A percentile compares a stretch with the other conserved stretches of the same genome.
Conservation (phyloP, 129 eudicot genomes). For the Flaveria ramosissima region DNA sequence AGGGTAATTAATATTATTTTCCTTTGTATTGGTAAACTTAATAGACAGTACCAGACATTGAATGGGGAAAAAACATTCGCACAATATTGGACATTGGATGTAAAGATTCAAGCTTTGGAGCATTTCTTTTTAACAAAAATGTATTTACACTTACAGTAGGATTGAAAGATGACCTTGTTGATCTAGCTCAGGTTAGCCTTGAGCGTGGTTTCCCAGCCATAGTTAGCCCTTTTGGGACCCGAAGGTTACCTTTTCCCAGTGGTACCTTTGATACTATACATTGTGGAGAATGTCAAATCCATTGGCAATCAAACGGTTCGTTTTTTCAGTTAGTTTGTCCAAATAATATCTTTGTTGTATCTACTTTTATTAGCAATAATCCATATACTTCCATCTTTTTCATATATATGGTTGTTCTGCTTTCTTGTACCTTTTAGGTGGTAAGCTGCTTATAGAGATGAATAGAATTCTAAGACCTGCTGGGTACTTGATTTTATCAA, state of each 20-base stretch:
- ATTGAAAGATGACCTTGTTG: constrained; percentile 85
- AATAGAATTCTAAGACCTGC: constrained; percentile 91
- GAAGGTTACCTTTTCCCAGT: constrained; percentile 92
- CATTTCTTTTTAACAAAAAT: constrained; percentile 65
- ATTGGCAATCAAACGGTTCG: constrained; percentile 90
- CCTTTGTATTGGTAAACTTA: constrained; percentile 23
- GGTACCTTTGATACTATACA: constrained; percentile 92
- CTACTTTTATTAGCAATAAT: background rate
- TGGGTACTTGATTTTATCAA: constrained; percentile 84
- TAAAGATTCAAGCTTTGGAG: constrained; percentile 75
- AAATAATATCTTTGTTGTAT: background rate
- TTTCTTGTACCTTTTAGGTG: constrained; percentile 52
- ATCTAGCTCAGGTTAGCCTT: constrained; percentile 82
- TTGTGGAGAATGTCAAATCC: constrained; percentile 81
- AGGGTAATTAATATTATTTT: background rate
- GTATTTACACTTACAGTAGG: constrained; percentile 78
- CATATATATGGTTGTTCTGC: background rate
- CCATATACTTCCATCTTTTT: background rate
- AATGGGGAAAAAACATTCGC: constrained; percentile 94
- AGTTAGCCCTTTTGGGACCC: constrained; percentile 66
- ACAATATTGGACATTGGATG: constrained; percentile 88
- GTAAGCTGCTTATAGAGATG: constrained; percentile 79
- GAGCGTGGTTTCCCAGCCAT: constrained; percentile 97
- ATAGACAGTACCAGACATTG: constrained; percentile 97
- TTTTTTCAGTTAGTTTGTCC: constrained; percentile 1